Base-by-base conservation (phyloP, 2,329 filamentous ascomycete genomes). In the Zymoseptoria crescenta region DNA sequence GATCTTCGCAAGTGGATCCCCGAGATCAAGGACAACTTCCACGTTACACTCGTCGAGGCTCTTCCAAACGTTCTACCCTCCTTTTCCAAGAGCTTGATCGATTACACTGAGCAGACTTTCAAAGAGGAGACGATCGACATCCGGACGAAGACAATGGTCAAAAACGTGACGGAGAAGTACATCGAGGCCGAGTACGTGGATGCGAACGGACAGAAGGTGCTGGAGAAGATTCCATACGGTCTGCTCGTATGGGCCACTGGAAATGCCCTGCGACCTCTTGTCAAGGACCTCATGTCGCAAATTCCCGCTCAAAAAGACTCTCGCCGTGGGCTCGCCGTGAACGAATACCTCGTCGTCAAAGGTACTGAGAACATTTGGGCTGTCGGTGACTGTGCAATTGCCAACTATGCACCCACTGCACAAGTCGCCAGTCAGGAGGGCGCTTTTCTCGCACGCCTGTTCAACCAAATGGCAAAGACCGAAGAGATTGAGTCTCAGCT, bases 381-480 rank as follows among this genome's bases (percentile, higher is more conserved):
- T 54, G 87, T 96, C 56, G 94, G 94, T 70, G 94, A 99, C 81
- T 99, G 94, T 75, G 93, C 93, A 57, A 88, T 97, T 54, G 94
- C 94, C 67, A 96, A 96, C 75, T 99, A 99, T 74, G 94, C 94
- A 29, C 94, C 94, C 41, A 99, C 94, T 8, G 94, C 94, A 29
- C 94, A 99, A 81, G 94, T 99, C 52, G 94, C 94, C 59, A 85
- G 89, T 8, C 94, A 99, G 79, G 94, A 99, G 78, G 94, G 94
- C 72, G 87, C 85, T 71, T 99, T 97, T 85, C 83, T 99, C 45
- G 94, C 91, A 49, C 87, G 90, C 64, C 85, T 99, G 62, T 96
- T 99, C 83, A 99, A 99, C 83, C 95, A 94, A 76, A 96, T 97
- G 90, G 94, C 92, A 74, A 95, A 92, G 83, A 95, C 91, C 2